Base-by-base conservation (phyloP, 2,329 filamentous ascomycete genomes). In the Beauveria sp. region DNA sequence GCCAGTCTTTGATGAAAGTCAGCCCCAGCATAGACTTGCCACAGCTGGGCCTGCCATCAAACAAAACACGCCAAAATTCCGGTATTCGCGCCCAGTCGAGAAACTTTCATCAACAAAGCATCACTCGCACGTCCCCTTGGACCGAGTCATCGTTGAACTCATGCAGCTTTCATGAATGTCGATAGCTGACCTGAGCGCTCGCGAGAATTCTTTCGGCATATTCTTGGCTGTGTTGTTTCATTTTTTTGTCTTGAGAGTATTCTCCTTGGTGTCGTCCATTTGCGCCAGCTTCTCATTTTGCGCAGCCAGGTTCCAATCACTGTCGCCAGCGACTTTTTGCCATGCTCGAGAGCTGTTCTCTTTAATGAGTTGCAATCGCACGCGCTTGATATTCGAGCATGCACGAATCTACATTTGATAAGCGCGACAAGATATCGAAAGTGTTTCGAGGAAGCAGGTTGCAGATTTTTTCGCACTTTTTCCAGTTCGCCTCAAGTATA, bases 11-110 rank as follows among this genome's bases (percentile, higher is more conserved):
- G 28, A 30, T 10, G 20, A n/a, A n/a, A n/a, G n/a, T n/a, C n/a
- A n/a, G n/a, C n/a, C n/a, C n/a, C n/a, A 62, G 40, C 12, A 58
- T 26, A 16, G 53, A 58, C 20, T 58, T 62, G 18, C 53, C 60
- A 20, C n/a, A n/a, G n/a, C n/a, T n/a, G n/a, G n/a, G n/a, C n/a
- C n/a, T n/a, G n/a, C n/a, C n/a, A n/a, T n/a, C n/a, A n/a, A n/a
- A n/a, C n/a, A n/a, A n/a, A n/a, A n/a, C n/a, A n/a, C n/a, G n/a
- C n/a, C n/a, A n/a, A n/a, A n/a, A n/a, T n/a, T n/a, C n/a, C n/a
- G n/a, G n/a, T n/a, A n/a, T n/a, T n/a, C n/a, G n/a, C 47, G 26
- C 60, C 47, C 58, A 7, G 12, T 24, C 16, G 20, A 34, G 18
- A 57, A 58, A 5, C 16, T n/a, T n/a, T n/a, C 10, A 38, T 62